A percentile compares a stretch with the other conserved stretches of the same genome.
These are phyloP conservation scores for Wickerhamomyces tratensis DNA, from an alignment of 805 yeast species.

Conservation along the genomic window DNA sequence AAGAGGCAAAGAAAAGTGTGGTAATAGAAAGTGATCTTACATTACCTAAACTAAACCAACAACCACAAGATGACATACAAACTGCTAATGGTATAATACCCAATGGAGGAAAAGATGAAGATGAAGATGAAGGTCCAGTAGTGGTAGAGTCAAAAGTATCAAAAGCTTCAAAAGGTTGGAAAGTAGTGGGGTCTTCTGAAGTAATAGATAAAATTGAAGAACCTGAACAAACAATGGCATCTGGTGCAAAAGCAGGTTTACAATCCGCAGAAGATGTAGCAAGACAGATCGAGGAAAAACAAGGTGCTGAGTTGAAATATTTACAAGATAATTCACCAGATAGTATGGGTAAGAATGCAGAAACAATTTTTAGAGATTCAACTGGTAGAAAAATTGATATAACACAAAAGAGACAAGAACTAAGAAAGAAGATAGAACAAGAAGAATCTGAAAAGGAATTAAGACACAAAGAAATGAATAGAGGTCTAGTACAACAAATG, in stretches of 20 bases:
- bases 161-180: conserved; percentile 11
- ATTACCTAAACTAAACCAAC: too few relatives aligned
- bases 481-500: conserved; percentile 29
- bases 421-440: conserved; percentile 17
- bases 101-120: conserved; percentile 16
- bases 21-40: conserved; percentile 3
- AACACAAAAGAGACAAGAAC: conserved; percentile 17
- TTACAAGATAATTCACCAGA: conserved; percentile 5
- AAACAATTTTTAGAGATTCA: conserved; percentile 52
- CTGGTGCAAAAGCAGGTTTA: conserved; percentile 32
- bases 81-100: too few relatives aligned
- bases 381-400: conserved; percentile 45
- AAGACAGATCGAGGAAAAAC: conserved; percentile 24
- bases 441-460: conserved; percentile 19
- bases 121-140: conserved; percentile 5
- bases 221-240: conserved; percentile 10
- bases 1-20: conserved; percentile 8
- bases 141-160: conserved; percentile 5
- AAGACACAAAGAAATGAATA: conserved; percentile 21
- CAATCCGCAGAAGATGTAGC: conserved; percentile 36
- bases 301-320: conserved; percentile 12
- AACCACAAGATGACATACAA: conserved; percentile 3
- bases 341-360: conserved; percentile 9
- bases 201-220: neutral
- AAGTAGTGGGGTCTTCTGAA: conserved; percentile 14